Conservation (phyloP, 352 stramenopile genomes). For the Phytophthora sp. region DNA sequence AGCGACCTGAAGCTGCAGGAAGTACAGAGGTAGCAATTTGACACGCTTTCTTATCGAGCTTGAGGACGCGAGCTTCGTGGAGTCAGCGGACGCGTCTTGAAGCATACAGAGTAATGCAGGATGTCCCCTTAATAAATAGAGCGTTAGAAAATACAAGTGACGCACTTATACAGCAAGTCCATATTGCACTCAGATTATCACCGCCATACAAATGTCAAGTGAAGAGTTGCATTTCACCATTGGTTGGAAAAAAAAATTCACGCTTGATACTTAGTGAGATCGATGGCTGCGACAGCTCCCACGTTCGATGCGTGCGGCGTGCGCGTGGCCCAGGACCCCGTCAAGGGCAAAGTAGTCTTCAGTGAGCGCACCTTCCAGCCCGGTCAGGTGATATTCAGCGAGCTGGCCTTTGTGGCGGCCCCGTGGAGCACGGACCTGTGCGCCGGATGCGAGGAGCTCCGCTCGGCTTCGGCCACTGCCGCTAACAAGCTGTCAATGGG, state of each 20-base stretch:
- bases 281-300: constrained; percentile 50
- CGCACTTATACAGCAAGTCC: constrained; percentile 16
- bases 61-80: background rate
- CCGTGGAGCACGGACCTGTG: constrained; percentile 74
- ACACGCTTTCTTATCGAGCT: constrained; percentile 27
- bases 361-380: constrained; percentile 57
- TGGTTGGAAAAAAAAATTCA: constrained; percentile 16
- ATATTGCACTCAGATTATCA: constrained; percentile 10
- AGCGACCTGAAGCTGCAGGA: constrained; percentile 31
- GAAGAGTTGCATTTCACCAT: constrained; percentile 1
- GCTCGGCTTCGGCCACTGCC: constrained; percentile 27
- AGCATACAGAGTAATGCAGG: constrained; percentile 21
- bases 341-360: constrained; percentile 71
- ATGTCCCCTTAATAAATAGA: constrained; percentile 46
- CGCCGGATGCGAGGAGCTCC: constrained; percentile 56
- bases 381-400: constrained; percentile 77
- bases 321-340: constrained; percentile 50
- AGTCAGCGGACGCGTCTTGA: constrained; percentile 6
- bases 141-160: constrained; percentile 43
- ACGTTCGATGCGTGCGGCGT: constrained; percentile 62
- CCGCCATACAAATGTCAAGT: constrained; percentile 9
- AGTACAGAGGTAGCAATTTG: constrained; percentile 29
- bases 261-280: background rate
- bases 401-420: constrained; percentile 76
- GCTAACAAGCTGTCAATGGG: constrained; percentile 14